A percentile compares a stretch with the other conserved stretches of the same genome.
phyloP scores from a whole-genome alignment of 2,329 filamentous ascomycete species.

The Aspergillaceae sp. region DNA sequence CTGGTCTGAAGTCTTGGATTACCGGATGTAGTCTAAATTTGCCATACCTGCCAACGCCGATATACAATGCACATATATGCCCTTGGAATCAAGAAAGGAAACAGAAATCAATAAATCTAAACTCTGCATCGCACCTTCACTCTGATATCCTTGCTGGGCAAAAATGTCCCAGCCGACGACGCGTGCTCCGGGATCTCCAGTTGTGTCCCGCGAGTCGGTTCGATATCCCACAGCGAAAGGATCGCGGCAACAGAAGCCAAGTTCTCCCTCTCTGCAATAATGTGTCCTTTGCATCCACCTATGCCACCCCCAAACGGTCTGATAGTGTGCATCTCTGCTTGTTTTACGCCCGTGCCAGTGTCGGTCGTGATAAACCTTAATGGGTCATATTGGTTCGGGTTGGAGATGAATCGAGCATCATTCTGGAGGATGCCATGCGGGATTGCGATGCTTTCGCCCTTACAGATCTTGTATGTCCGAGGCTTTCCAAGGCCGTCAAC shows the following conservation, averaged over 20 bases:
- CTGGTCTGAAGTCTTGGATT: neutral
- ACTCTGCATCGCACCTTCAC: conserved; percentile 45
- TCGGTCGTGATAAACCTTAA: conserved; percentile 40
- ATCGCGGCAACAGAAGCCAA: conserved; percentile 46
- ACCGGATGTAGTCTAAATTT: too few relatives aligned
- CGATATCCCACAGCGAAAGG: conserved; percentile 49
- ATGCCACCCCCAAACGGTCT: conserved; percentile 43
- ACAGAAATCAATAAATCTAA: conserved; percentile 6
- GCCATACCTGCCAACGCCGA: neutral
- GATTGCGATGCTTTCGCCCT: conserved; percentile 37
- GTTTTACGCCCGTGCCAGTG: conserved; percentile 26
- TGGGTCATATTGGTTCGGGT: conserved; percentile 37
- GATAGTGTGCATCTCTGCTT: conserved; percentile 34
- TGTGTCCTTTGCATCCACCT: conserved; percentile 43
- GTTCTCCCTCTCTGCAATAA: conserved; percentile 44
- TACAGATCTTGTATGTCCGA: conserved; percentile 33
- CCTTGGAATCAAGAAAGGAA: neutral
- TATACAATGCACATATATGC: neutral
- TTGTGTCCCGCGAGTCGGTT: conserved; percentile 34
- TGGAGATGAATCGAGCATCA: conserved; percentile 33
- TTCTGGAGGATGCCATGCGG: conserved; percentile 39
- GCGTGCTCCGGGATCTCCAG: conserved; percentile 46
- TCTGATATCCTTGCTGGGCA: conserved; percentile 45
- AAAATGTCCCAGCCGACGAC: conserved; percentile 42
- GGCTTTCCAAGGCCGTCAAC: conserved; percentile 18